Conservation (phyloP, 2,329 filamentous ascomycete genomes). For the Ceratocystis harringtonii region DNA sequence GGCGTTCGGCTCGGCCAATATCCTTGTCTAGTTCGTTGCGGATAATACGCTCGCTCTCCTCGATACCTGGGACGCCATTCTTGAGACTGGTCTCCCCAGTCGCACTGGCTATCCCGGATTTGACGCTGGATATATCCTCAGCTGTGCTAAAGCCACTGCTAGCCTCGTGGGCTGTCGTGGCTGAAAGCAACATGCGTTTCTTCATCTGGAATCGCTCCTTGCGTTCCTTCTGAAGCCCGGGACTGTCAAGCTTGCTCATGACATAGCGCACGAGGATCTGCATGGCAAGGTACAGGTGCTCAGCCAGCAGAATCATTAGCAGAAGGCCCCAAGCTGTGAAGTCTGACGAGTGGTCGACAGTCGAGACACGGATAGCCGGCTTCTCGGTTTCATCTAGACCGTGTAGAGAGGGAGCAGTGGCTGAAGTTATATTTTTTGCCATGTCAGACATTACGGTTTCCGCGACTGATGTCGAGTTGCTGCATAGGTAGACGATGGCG, state of each 20-base stretch:
- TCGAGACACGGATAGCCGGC: conserved; percentile 6
- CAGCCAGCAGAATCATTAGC: conserved; percentile 66
- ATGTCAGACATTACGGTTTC: not conserved
- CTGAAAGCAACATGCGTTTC: conserved; percentile 49
- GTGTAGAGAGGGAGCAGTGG: not conserved
- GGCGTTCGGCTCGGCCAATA: conserved; percentile 34
- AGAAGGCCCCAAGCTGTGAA: conserved; percentile 68
- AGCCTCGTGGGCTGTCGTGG: conserved; percentile 41
- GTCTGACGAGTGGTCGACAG: conserved; percentile 4
- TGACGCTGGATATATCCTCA: conserved; percentile 39
- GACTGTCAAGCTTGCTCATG: conserved; percentile 69
- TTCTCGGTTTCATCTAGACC: not conserved
- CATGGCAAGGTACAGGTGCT: conserved; percentile 75
- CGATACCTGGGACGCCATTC: conserved; percentile 30
- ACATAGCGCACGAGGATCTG: conserved; percentile 57
- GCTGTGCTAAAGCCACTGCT: conserved; percentile 35
- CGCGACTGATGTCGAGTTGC: conserved; percentile 20
- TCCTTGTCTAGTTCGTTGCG: conserved; percentile 50
- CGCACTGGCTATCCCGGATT: conserved; percentile 18
- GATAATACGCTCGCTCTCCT: conserved; percentile 47
- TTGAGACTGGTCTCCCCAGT: conserved; percentile 17
- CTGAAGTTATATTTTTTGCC: not conserved
- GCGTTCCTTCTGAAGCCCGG: conserved; percentile 71
- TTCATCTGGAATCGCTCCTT: conserved; percentile 67
- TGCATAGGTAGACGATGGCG: conserved; percentile 82